phyloP scores from a whole-genome alignment of 768 basidiomycete species.

The Rubroboletus pulcherrimus region DNA sequence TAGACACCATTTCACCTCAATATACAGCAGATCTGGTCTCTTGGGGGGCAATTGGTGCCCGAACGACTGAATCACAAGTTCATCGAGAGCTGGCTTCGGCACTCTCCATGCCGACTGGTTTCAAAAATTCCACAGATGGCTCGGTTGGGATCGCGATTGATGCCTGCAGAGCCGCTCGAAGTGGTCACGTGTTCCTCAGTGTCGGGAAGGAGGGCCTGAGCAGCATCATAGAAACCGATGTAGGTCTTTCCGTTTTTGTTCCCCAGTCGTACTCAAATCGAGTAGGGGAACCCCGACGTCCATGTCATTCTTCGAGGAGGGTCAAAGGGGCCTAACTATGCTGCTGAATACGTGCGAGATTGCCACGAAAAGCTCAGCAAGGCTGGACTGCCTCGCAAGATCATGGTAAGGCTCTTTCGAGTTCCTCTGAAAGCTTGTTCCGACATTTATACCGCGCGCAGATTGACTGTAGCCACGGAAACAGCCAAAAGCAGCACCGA shows the following conservation, averaged over 20 bases:
- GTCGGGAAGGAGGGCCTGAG: slow-evolving; percentile 96
- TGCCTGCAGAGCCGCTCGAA: slow-evolving; percentile 88
- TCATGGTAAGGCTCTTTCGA: slow-evolving; percentile 64
- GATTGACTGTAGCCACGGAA: slow-evolving; percentile 98
- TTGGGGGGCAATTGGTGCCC: slow-evolving; percentile 95
- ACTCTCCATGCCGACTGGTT: slow-evolving; percentile 94
- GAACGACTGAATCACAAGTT: slow-evolving; percentile 91
- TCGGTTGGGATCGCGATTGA: slow-evolving; percentile 89
- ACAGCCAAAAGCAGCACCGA: slow-evolving; percentile 87
- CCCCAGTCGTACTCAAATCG: slow-evolving; percentile 2
- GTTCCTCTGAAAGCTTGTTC: neutral
- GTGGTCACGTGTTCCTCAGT: slow-evolving; percentile 91
- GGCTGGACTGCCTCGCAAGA: slow-evolving; percentile 69
- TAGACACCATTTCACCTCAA: slow-evolving; percentile 75
- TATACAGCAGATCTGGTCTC: slow-evolving; percentile 92
- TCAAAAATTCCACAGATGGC: slow-evolving; percentile 98
- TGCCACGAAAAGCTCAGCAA: slow-evolving; percentile 73
- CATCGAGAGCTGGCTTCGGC: slow-evolving; percentile 86
- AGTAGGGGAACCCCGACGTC: slow-evolving; percentile 82
- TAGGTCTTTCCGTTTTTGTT: slow-evolving; percentile 24
- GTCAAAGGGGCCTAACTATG: slow-evolving; percentile 84
- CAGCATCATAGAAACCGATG: slow-evolving; percentile 93
- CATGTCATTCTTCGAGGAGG: slow-evolving; percentile 96
- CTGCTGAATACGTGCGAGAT: slow-evolving; percentile 72
- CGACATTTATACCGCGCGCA: slow-evolving; percentile 28